A percentile compares a stretch with the other conserved stretches of the same genome.
phyloP scores from a whole-genome alignment of 2,329 filamentous ascomycete species.

The Aspergillus neotritici region DNA sequence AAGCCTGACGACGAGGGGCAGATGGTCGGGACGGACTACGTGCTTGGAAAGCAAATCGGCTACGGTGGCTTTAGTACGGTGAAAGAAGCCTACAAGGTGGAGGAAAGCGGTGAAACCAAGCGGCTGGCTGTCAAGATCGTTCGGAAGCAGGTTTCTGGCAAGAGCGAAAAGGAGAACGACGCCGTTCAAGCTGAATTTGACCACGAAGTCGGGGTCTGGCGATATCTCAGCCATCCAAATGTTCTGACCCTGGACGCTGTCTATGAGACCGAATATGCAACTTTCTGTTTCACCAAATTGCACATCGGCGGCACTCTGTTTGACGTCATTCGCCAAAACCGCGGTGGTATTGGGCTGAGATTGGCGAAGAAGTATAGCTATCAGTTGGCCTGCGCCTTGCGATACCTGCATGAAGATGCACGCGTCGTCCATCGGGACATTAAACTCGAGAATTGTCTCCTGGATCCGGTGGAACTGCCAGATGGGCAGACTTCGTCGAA shows the following conservation, averaged over 20 bases:
- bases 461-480: conserved; percentile 50
- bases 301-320: conserved; percentile 61
- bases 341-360: conserved; percentile 46
- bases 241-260: conserved; percentile 59
- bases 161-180: conserved; percentile 58
- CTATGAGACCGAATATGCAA: conserved; percentile 63
- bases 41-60: conserved; percentile 61
- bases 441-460: conserved; percentile 63
- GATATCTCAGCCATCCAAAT: conserved; percentile 58
- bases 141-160: conserved; percentile 52
- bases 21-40: conserved; percentile 60
- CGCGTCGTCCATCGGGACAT: conserved; percentile 62
- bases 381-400: conserved; percentile 58
- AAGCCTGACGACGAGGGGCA: conserved; percentile 64
- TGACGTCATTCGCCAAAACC: conserved; percentile 54
- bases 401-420: conserved; percentile 63
- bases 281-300: conserved; percentile 62
- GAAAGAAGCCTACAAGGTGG: conserved; percentile 61
- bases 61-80: conserved; percentile 62
- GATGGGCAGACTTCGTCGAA: conserved; percentile 49
- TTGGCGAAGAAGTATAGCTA: conserved; percentile 57
- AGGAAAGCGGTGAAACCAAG: conserved; percentile 50
- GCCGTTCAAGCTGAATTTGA: conserved; percentile 62
- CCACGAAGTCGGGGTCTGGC: conserved; percentile 63
- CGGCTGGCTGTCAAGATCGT: conserved; percentile 61